A percentile compares a stretch with the other conserved stretches of the same genome.
These are phyloP conservation scores for Psilocybe subaeruginosa DNA, from an alignment of 768 basidiomycete species.

Conservation along the genomic window DNA sequence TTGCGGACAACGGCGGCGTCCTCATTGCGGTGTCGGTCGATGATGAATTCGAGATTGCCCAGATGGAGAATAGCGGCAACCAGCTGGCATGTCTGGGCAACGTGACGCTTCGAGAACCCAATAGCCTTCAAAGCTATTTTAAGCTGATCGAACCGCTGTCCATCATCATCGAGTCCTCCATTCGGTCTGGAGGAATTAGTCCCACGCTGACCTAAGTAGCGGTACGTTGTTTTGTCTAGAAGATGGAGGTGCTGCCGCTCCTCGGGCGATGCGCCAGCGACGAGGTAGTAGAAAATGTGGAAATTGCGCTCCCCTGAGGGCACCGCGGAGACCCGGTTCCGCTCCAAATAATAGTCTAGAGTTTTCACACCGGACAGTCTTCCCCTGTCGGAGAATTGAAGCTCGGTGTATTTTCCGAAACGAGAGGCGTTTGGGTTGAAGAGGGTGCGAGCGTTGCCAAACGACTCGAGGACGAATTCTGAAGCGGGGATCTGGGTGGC, in stretches of 20 bases:
- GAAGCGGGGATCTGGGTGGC: conserved; percentile 85
- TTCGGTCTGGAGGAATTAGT: conserved; percentile 41
- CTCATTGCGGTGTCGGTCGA: conserved; percentile 82
- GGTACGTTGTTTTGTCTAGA: conserved; percentile 77
- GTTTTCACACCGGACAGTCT: conserved; percentile 90
- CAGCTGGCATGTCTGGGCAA: conserved; percentile 94
- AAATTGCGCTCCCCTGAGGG: conserved; percentile 95
- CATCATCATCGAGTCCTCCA: conserved; percentile 75
- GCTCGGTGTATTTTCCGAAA: conserved; percentile 97
- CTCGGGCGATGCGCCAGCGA: conserved; percentile 86
- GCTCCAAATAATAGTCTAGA: conserved; percentile 94
- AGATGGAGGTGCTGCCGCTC: conserved; percentile 90
- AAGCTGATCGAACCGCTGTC: conserved; percentile 88
- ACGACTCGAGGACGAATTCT: conserved; percentile 94
- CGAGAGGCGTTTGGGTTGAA: conserved; percentile 96
- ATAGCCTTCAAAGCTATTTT: conserved; percentile 93
- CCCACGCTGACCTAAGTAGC: conserved; percentile 81
- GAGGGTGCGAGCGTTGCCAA: conserved; percentile 90
- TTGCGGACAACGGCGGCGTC: conserved; percentile 94
- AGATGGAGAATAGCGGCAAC: conserved; percentile 95
- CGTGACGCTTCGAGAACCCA: conserved; percentile 91
- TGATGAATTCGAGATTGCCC: conserved; percentile 91
- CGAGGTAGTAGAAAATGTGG: conserved; percentile 97
- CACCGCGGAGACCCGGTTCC: conserved; percentile 84
- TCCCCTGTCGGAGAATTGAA: conserved; percentile 94